Evolutionary conservation across 106 monocot genomes (phyloP).

Genomic region (Dactylorhiza incarnata): DNA sequence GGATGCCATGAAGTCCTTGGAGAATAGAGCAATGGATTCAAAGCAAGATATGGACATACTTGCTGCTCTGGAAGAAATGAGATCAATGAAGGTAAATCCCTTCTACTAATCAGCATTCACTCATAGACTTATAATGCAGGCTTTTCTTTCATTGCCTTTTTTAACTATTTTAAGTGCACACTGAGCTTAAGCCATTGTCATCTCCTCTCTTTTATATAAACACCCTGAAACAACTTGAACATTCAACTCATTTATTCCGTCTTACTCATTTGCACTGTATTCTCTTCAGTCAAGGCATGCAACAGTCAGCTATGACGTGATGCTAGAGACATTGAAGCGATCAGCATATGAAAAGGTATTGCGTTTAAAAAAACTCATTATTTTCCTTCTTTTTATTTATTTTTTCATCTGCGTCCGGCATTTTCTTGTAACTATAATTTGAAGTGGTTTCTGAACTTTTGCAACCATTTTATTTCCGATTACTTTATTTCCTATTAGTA

Average conservation of each 20-base stretch:
- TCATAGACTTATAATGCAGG: neutral
- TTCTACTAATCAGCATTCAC: neutral
- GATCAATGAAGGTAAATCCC: conserved; percentile 74
- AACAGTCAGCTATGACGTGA: conserved; percentile 69
- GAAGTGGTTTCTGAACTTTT: too few relatives aligned
- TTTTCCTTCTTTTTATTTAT: neutral
- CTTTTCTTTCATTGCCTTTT: neutral
- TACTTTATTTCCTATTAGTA: too few relatives aligned
- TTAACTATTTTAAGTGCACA: neutral
- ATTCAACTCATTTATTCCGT: neutral
- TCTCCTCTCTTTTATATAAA: neutral
- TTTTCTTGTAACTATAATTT: neutral
- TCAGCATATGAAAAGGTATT: conserved; percentile 56
- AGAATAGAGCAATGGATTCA: conserved; percentile 86
- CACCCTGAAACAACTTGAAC: neutral
- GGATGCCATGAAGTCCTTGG: conserved; percentile 89
- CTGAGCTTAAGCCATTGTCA: neutral
- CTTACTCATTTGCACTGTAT: neutral
- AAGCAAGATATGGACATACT: conserved; percentile 96
- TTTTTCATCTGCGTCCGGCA: neutral
- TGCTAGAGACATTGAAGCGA: conserved; percentile 66
- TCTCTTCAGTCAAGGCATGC: conserved; percentile 87
- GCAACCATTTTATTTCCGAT: too few relatives aligned
- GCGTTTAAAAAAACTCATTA: neutral
- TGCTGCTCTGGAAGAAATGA: conserved; percentile 91